Evolutionary conservation across 805 yeast genomes (phyloP).

Genomic region (Maudiozyma saulgeensis): DNA sequence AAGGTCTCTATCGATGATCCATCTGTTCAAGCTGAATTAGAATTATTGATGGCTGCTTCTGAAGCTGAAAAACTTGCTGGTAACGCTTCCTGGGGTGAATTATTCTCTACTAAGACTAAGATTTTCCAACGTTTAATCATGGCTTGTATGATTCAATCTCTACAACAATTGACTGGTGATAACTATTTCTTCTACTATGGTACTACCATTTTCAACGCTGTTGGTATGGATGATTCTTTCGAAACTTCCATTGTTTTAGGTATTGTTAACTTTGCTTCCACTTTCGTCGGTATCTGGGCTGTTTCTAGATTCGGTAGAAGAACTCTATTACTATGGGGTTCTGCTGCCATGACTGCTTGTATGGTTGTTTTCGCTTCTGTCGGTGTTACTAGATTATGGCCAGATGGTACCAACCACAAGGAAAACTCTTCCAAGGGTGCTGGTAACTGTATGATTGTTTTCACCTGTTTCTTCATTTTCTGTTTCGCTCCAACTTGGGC

Average conservation of each 20-base stretch:
- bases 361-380: slow-evolving; percentile 44
- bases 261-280: slow-evolving; percentile 48
- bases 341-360: slow-evolving; percentile 38
- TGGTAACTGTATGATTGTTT: slow-evolving; percentile 62
- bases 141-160: slow-evolving; percentile 48
- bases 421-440: slow-evolving; percentile 37
- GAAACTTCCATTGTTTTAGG: slow-evolving; percentile 50
- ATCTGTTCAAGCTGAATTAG: slow-evolving; percentile 46
- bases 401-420: slow-evolving; percentile 30
- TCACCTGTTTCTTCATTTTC: slow-evolving; percentile 59
- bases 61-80: slow-evolving; percentile 53
- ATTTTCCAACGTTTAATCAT: slow-evolving; percentile 37
- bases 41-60: slow-evolving; percentile 51
- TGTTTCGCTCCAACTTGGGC: slow-evolving; percentile 71
- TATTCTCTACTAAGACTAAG: slow-evolving; percentile 58
- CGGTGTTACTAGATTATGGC: slow-evolving; percentile 41
- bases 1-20: slow-evolving; percentile 46
- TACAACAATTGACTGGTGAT: slow-evolving; percentile 59
- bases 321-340: slow-evolving; percentile 38
- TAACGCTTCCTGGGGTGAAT: slow-evolving; percentile 53
- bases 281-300: slow-evolving; percentile 39
- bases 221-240: slow-evolving; percentile 49
- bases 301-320: slow-evolving; percentile 46
- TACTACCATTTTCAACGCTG: slow-evolving; percentile 51
- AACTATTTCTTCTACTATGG: slow-evolving; percentile 62